Evolutionary conservation across 306 rosid species (phyloP).

Genomic region (Lagenaria siceraria): DNA sequence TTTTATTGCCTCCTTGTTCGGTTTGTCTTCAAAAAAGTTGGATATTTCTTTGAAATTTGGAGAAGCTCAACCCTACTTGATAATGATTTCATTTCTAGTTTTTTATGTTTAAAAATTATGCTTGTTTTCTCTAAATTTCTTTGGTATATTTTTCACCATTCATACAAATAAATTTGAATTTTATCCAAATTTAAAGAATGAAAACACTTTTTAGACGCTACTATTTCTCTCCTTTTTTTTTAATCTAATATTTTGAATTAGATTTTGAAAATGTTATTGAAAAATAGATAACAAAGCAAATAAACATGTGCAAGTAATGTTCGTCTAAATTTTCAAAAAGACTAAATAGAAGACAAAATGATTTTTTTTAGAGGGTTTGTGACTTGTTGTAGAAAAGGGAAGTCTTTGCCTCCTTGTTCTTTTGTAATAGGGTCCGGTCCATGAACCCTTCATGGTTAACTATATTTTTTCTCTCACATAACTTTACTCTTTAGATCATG

Average conservation of each 20-base stretch:
- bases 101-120: not conserved
- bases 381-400: not conserved
- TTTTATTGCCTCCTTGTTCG: not conserved
- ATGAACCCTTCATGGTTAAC: not conserved
- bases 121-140: not conserved
- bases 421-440: not conserved
- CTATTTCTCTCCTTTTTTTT: not conserved
- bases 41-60: not conserved
- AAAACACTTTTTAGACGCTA: not conserved
- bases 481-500: not conserved
- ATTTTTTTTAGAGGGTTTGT: not conserved
- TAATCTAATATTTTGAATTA: not conserved
- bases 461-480: not conserved
- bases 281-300: not conserved
- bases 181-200: not conserved
- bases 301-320: not conserved
- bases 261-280: not conserved
- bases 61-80: not conserved
- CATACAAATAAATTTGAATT: not conserved
- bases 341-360: not conserved
- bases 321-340: not conserved
- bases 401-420: not conserved
- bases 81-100: not conserved
- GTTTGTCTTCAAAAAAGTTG: not conserved
- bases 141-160: not conserved